These are phyloP conservation scores for Nyssa sinensis DNA, from an alignment of 148 eudicot genomes.

Conservation along the genomic window DNA sequence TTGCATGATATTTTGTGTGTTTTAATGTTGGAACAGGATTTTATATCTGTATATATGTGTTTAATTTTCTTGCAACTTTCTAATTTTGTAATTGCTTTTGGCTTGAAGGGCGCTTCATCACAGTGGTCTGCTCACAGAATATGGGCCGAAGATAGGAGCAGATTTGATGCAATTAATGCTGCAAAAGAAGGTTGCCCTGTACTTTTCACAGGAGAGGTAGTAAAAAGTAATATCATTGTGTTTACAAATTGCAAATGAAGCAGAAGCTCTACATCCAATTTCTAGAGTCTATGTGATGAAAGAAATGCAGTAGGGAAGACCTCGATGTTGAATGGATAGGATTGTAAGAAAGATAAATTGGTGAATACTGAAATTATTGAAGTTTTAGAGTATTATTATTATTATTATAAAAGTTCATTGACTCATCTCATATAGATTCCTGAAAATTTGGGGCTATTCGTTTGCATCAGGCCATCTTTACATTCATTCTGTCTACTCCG, in stretches of 20 bases:
- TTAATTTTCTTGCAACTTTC: not conserved
- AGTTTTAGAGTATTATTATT: too few relatives aligned
- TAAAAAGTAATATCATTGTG: not conserved
- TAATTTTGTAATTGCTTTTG: conserved; percentile 5
- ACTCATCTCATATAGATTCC: not conserved
- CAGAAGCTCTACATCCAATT: not conserved
- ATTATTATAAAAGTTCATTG: not conserved
- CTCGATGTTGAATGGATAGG: not conserved
- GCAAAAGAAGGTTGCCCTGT: conserved; percentile 80
- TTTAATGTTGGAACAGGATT: not conserved
- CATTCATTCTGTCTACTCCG: too few relatives aligned
- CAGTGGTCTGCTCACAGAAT: conserved; percentile 86
- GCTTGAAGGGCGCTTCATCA: conserved; percentile 79
- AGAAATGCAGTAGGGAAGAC: not conserved
- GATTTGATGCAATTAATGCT: conserved; percentile 89
- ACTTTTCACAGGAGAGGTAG: conserved; percentile 89
- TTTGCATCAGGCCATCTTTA: too few relatives aligned
- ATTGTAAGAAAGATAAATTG: not conserved
- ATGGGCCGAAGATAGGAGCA: conserved; percentile 52
- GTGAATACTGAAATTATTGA: not conserved
- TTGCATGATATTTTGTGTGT: conserved; percentile 15
- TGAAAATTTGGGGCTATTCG: not conserved
- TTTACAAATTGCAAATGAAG: not conserved
- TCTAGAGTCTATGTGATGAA: not conserved
- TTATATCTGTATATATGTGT: not conserved